Conservation (phyloP, 1,139 yeast species). For the Nakaseomyces delphensis region DNA sequence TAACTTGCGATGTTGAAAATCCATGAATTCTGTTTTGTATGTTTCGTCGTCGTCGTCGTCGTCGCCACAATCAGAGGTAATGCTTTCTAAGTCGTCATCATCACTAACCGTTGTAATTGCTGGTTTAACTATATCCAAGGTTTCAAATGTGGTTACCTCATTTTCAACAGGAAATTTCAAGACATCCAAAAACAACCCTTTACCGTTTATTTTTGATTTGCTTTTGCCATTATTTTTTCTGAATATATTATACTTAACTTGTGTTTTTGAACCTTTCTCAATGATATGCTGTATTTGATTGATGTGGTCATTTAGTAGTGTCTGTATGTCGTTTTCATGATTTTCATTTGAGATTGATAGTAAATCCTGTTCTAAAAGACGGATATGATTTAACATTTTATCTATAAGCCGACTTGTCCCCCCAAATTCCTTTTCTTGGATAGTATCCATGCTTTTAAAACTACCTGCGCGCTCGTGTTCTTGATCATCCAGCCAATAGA, state of each 20-base stretch:
- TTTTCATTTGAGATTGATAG: not conserved
- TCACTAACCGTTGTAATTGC: constrained; percentile 4
- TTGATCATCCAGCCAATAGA: not conserved
- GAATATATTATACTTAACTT: constrained; percentile 1
- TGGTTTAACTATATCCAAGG: not conserved
- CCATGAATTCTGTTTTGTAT: not conserved
- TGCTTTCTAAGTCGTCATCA: constrained; percentile 3
- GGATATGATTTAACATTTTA: not conserved
- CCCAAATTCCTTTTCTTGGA: not conserved
- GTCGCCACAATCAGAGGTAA: not conserved
- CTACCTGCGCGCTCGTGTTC: not conserved
- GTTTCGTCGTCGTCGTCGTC: not conserved
- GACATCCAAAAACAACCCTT: constrained; percentile 1
- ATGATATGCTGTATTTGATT: constrained; percentile 1
- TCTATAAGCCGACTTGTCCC: not conserved
- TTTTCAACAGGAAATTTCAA: constrained; percentile 2
- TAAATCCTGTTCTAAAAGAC: not conserved
- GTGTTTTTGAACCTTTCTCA: not conserved
- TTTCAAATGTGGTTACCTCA: not conserved
- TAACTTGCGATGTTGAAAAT: not conserved
- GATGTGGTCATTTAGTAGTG: not conserved
- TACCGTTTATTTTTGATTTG: not conserved
- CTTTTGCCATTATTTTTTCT: not conserved
- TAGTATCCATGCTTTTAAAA: not conserved
- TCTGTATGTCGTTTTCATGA: not conserved